phyloP scores from a whole-genome alignment of 2,329 filamentous ascomycete genomes.

The Fusarium sacchari region DNA sequence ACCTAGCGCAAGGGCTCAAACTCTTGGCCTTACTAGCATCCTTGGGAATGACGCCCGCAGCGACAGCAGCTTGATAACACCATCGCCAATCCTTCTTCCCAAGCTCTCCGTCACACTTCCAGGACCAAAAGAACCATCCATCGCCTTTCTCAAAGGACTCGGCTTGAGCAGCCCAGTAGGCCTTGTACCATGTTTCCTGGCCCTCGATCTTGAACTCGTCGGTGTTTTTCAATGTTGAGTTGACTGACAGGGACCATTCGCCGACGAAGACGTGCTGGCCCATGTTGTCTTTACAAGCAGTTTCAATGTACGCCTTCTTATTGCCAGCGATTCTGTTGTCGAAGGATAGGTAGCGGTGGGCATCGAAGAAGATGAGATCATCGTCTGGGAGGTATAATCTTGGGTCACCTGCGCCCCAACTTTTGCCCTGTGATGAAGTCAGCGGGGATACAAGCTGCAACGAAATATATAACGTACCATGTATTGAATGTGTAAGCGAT shows the following conservation, averaged over 20 bases:
- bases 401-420: slow-evolving; percentile 67
- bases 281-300: slow-evolving; percentile 60
- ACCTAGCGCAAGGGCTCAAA: slow-evolving; percentile 15
- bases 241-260: slow-evolving; percentile 66
- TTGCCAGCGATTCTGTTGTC: slow-evolving; percentile 54
- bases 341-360: slow-evolving; percentile 69
- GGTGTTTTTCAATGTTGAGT: slow-evolving; percentile 58
- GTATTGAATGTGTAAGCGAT: slow-evolving; percentile 62
- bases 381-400: slow-evolving; percentile 55
- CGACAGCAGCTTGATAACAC: slow-evolving; percentile 54
- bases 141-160: slow-evolving; percentile 62
- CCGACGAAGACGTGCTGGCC: slow-evolving; percentile 62
- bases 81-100: slow-evolving; percentile 56
- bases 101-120: slow-evolving; percentile 60
- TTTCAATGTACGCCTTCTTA: slow-evolving; percentile 60
- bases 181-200: slow-evolving; percentile 61
- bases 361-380: slow-evolving; percentile 62
- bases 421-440: background rate
- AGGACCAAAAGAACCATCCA: slow-evolving; percentile 71
- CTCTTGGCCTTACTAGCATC: slow-evolving; percentile 32
- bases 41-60: slow-evolving; percentile 41
- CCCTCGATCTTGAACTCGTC: slow-evolving; percentile 54
- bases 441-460: rapidly evolving
- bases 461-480: slow-evolving; percentile 45
- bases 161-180: slow-evolving; percentile 67